These are phyloP conservation scores for Fusarium sp. DNA, from an alignment of 2,329 filamentous ascomycete species.

Conservation along the genomic window DNA sequence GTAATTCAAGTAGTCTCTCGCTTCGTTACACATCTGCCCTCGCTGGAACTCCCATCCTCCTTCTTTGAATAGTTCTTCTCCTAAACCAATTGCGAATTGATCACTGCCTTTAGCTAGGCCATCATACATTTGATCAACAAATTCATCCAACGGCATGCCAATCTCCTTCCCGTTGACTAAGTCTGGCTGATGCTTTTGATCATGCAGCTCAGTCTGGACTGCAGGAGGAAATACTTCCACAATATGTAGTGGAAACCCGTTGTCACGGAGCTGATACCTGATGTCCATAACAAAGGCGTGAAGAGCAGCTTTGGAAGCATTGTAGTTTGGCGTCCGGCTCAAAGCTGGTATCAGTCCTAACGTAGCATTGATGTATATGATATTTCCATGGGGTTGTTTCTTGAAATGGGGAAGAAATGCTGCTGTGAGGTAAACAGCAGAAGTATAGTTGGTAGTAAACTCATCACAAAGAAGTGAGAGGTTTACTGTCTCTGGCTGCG, in stretches of 20 bases:
- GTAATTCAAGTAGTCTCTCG: background rate
- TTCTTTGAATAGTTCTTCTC: background rate
- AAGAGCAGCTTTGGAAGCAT: conserved; percentile 1
- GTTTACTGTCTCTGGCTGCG: background rate
- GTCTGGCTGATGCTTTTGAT: conserved; percentile 3
- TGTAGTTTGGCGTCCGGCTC: conserved; percentile 4
- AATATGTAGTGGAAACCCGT: background rate
- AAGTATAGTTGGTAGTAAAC: conserved; percentile 5
- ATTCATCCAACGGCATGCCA: background rate
- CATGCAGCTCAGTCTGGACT: conserved; percentile 1
- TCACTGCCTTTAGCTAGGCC: background rate
- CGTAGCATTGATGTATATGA: background rate
- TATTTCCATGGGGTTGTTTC: background rate
- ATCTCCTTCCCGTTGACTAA: background rate
- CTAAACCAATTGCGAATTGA: background rate
- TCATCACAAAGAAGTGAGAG: background rate
- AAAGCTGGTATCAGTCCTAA: background rate
- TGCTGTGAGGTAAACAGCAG: background rate
- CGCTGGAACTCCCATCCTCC: conserved; percentile 7
- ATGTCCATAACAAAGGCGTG: background rate
- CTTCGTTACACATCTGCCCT: background rate
- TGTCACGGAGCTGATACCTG: background rate
- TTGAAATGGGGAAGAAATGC: background rate
- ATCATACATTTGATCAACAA: conserved; percentile 2
- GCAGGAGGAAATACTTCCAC: conserved; percentile 4